A percentile compares a stretch with the other conserved stretches of the same genome.
phyloP scores from a whole-genome alignment of 2,329 filamentous ascomycete genomes.

The Fusarium pseudonygamai region DNA sequence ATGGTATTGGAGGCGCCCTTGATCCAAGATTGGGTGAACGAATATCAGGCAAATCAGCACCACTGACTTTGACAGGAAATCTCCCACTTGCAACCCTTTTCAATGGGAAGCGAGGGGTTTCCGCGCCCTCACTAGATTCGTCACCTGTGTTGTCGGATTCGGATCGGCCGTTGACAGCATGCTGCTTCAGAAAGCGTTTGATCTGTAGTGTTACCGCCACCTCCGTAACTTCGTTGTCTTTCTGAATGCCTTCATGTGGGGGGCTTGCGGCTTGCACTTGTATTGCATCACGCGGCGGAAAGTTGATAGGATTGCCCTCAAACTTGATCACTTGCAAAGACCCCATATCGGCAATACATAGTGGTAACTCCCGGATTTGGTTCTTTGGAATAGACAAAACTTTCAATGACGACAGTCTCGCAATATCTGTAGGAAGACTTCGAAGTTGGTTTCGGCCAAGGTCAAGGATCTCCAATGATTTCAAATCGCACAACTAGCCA shows the following conservation, averaged over 20 bases:
- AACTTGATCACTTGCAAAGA: slow-evolving; percentile 90
- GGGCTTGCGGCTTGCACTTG: slow-evolving; percentile 66
- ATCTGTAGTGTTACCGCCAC: slow-evolving; percentile 68
- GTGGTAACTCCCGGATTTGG: slow-evolving; percentile 82
- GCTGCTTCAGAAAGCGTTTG: slow-evolving; percentile 68
- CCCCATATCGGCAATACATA: slow-evolving; percentile 87
- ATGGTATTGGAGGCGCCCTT: slow-evolving; percentile 80
- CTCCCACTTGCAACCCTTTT: slow-evolving; percentile 71
- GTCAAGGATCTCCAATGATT: slow-evolving; percentile 90
- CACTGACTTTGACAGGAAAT: slow-evolving; percentile 77
- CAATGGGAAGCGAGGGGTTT: slow-evolving; percentile 78
- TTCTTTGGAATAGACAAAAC: slow-evolving; percentile 90
- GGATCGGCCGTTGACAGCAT: slow-evolving; percentile 60
- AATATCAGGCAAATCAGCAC: slow-evolving; percentile 72
- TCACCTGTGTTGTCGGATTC: slow-evolving; percentile 67
- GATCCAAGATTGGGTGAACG: slow-evolving; percentile 71
- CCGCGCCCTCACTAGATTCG: slow-evolving; percentile 76
- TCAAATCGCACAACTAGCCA: slow-evolving; percentile 81
- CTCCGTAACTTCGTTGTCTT: slow-evolving; percentile 71
- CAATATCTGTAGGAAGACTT: slow-evolving; percentile 80
- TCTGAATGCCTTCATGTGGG: slow-evolving; percentile 61
- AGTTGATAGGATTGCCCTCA: slow-evolving; percentile 85
- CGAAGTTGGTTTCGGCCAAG: slow-evolving; percentile 88
- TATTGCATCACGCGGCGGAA: slow-evolving; percentile 77
- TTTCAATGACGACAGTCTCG: slow-evolving; percentile 83